phyloP scores from a whole-genome alignment of 116 monocot species.

The Iris pallida region DNA sequence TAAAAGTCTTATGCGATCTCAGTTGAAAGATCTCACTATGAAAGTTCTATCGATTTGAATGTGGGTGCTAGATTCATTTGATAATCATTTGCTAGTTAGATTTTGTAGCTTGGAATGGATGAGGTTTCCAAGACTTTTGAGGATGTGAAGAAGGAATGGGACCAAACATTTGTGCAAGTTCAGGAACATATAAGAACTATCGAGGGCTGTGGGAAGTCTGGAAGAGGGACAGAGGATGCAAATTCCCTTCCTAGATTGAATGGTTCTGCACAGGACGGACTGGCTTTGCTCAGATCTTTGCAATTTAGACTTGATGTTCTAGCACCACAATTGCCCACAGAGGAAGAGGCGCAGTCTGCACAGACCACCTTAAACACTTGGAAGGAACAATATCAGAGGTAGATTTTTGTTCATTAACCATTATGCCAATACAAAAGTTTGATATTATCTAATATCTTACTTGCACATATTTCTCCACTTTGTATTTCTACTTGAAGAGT shows the following conservation, averaged over 20 bases:
- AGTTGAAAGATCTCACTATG: too few species aligned
- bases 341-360: constrained; percentile 43
- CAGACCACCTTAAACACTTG: constrained; percentile 42
- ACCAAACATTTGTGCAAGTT: constrained; percentile 27
- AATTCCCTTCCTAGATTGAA: constrained; percentile 72
- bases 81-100: too few species aligned
- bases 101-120: constrained; percentile 42
- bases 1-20: too few species aligned
- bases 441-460: background rate
- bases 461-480: background rate
- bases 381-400: constrained; percentile 82
- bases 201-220: constrained; percentile 62
- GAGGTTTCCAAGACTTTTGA: constrained; percentile 55
- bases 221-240: constrained; percentile 65
- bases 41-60: too few species aligned
- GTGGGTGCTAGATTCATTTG: too few species aligned
- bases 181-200: constrained; percentile 41
- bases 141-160: constrained; percentile 58
- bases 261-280: constrained; percentile 61
- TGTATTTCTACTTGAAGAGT: background rate
- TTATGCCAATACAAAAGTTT: background rate
- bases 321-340: constrained; percentile 67
- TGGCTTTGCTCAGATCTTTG: constrained; percentile 65
- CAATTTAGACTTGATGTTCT: constrained; percentile 73
- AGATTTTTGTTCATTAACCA: background rate